These are phyloP conservation scores for Kodamaea hsintzibuensis DNA, from an alignment of 805 yeast genomes.

Conservation along the genomic window DNA sequence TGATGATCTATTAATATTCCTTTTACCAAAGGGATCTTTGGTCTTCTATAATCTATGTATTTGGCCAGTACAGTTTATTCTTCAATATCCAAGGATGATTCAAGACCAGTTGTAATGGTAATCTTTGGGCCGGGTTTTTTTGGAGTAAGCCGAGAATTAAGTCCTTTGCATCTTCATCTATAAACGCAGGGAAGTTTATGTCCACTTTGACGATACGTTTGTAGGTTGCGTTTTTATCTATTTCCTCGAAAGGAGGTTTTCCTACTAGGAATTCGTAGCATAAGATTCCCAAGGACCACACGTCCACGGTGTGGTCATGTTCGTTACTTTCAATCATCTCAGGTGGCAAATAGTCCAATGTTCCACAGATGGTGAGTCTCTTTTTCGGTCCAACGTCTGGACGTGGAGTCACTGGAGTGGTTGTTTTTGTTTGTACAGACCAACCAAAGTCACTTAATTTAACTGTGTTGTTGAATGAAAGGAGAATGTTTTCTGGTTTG, in stretches of 20 bases:
- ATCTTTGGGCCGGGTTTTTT: slow-evolving; percentile 68
- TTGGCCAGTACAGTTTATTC: slow-evolving; percentile 65
- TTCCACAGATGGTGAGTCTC: slow-evolving; percentile 81
- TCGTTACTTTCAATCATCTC: slow-evolving; percentile 86
- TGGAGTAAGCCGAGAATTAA: slow-evolving; percentile 63
- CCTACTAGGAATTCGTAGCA: slow-evolving; percentile 87
- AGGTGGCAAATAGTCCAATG: slow-evolving; percentile 92
- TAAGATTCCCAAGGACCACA: slow-evolving; percentile 90
- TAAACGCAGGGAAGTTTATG: slow-evolving; percentile 65
- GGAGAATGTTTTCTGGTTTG: slow-evolving; percentile 88
- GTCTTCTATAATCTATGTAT: neutral
- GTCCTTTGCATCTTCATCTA: slow-evolving; percentile 75
- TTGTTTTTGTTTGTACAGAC: slow-evolving; percentile 61
- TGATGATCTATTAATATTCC: neutral
- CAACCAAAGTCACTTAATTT: slow-evolving; percentile 96
- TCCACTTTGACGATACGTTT: slow-evolving; percentile 78
- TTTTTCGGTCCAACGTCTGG: neutral
- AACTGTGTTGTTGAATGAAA: slow-evolving; percentile 72
- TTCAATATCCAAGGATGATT: slow-evolving; percentile 83
- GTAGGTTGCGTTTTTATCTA: slow-evolving; percentile 73
- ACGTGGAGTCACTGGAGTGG: neutral
- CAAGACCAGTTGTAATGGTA: slow-evolving; percentile 59
- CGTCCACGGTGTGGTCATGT: slow-evolving; percentile 78
- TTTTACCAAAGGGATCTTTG: too few relatives aligned
- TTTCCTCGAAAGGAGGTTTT: slow-evolving; percentile 88